These are phyloP conservation scores for Diplotaxis tenuifolia DNA, from an alignment of 345 rosid genomes.

Conservation along the genomic window DNA sequence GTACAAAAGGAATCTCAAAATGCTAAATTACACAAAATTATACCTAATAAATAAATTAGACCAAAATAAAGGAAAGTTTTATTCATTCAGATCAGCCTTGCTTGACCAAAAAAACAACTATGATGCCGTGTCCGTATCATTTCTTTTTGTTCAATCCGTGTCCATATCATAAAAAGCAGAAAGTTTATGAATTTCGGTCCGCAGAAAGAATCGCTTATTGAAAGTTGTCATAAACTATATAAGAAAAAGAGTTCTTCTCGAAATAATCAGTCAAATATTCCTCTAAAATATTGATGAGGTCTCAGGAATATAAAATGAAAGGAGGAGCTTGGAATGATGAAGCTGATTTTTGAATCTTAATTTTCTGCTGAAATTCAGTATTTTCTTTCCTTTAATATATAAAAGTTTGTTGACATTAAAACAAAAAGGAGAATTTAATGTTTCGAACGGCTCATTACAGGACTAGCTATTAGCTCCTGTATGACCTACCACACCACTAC, in stretches of 20 bases:
- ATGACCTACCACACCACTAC: not conserved
- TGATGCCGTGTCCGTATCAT: slow-evolving; percentile 12
- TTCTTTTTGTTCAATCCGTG: too few species aligned
- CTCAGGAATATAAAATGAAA: not conserved
- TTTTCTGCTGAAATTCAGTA: not conserved
- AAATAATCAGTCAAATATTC: slow-evolving; percentile 10
- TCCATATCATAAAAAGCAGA: not conserved
- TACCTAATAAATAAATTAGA: not conserved
- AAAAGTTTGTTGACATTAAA: not conserved
- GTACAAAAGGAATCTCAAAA: not conserved
- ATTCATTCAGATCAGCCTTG: slow-evolving; percentile 21
- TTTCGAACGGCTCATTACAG: not conserved
- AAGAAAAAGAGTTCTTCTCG: not conserved
- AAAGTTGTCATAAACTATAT: not conserved
- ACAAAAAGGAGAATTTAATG: not conserved
- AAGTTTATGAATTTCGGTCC: not conserved
- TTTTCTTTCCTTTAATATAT: not conserved
- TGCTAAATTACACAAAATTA: slow-evolving; percentile 8
- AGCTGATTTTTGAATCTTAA: slow-evolving; percentile 1
- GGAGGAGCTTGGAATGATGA: not conserved
- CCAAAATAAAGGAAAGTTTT: not conserved
- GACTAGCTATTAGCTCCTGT: slow-evolving; percentile 3
- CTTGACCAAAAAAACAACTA: slow-evolving; percentile 27
- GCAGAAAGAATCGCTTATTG: not conserved
- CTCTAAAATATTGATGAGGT: not conserved